These are phyloP conservation scores for Calendula officinalis DNA, from an alignment of 129 eudicot species.

Conservation along the genomic window DNA sequence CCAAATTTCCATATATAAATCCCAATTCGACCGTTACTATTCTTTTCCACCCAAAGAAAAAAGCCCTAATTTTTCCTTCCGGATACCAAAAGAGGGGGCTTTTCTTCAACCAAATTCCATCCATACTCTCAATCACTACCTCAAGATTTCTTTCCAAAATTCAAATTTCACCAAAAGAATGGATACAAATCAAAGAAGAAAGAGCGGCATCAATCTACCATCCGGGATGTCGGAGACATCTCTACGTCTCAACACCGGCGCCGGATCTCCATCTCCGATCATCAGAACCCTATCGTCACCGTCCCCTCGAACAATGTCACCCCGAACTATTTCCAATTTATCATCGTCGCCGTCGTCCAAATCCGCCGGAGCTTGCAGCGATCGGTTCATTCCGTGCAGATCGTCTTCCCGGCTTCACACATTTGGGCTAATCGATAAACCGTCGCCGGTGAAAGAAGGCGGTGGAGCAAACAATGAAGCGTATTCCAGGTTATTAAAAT, in stretches of 20 bases:
- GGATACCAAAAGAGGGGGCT: slow-evolving; percentile 13
- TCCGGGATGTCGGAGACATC: slow-evolving; percentile 81
- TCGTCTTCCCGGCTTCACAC: slow-evolving; percentile 95
- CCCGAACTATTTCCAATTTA: slow-evolving; percentile 49
- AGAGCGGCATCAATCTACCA: slow-evolving; percentile 90
- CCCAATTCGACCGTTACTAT: slow-evolving; percentile 37
- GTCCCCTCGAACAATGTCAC: slow-evolving; percentile 61
- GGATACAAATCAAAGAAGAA: slow-evolving; percentile 72
- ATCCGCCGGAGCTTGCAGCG: slow-evolving; percentile 73
- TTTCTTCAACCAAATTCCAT: background rate
- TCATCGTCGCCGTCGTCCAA: slow-evolving; percentile 65
- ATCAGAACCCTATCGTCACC: slow-evolving; percentile 36
- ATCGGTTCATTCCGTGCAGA: slow-evolving; percentile 88
- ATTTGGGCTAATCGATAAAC: slow-evolving; percentile 68
- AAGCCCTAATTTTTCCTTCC: slow-evolving; percentile 25
- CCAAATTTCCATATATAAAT: slow-evolving; percentile 24
- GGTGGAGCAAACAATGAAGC: slow-evolving; percentile 53
- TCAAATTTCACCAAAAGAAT: slow-evolving; percentile 14
- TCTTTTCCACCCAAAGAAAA: slow-evolving; percentile 1
- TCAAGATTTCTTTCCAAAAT: background rate
- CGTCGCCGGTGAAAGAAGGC: slow-evolving; percentile 73
- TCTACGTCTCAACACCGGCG: slow-evolving; percentile 53
- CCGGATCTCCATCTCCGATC: slow-evolving; percentile 42
- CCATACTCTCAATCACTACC: background rate
- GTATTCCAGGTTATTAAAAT: slow-evolving; percentile 62